Evolutionary conservation across 2,329 filamentous ascomycete species (phyloP).

Genomic region (Talaromyces sp.): DNA sequence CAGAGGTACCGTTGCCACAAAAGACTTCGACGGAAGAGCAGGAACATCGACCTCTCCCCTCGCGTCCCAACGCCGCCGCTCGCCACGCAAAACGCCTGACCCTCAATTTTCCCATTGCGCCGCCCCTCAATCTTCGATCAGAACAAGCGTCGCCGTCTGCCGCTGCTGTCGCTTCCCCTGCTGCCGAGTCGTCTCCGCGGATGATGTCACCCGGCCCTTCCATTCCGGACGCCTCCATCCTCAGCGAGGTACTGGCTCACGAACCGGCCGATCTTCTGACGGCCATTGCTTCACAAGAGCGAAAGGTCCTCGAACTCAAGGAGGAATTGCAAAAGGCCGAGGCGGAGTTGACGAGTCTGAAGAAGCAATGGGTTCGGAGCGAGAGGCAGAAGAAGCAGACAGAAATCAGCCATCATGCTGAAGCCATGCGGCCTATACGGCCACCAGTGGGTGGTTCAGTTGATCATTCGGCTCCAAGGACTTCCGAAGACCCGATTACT

Average conservation of each 20-base stretch:
- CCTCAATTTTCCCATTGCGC: slow-evolving; percentile 44
- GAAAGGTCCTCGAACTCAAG: slow-evolving; percentile 80
- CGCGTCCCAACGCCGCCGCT: slow-evolving; percentile 30
- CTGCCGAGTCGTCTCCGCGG: slow-evolving; percentile 1
- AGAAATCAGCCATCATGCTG: slow-evolving; percentile 56
- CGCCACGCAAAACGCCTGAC: slow-evolving; percentile 44
- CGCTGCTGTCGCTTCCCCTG: slow-evolving; percentile 23
- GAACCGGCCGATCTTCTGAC: slow-evolving; percentile 70
- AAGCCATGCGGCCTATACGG: slow-evolving; percentile 54
- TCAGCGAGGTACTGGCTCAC: slow-evolving; percentile 29
- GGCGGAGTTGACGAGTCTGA: slow-evolving; percentile 66
- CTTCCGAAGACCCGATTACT: background rate
- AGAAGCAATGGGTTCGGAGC: slow-evolving; percentile 74
- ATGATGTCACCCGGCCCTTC: slow-evolving; percentile 11
- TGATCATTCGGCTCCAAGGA: background rate
- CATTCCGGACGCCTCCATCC: slow-evolving; percentile 19
- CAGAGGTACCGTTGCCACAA: slow-evolving; percentile 6
- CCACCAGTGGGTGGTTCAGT: background rate
- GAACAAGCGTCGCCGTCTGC: slow-evolving; percentile 24
- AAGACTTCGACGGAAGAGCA: background rate
- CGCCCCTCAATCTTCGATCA: slow-evolving; percentile 20
- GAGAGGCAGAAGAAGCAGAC: slow-evolving; percentile 72
- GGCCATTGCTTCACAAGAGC: slow-evolving; percentile 85
- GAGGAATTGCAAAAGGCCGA: slow-evolving; percentile 87
- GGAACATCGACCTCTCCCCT: slow-evolving; percentile 1